Conservation (phyloP, 176 grass and related monocot species). For the Cymbopogon citratus region DNA sequence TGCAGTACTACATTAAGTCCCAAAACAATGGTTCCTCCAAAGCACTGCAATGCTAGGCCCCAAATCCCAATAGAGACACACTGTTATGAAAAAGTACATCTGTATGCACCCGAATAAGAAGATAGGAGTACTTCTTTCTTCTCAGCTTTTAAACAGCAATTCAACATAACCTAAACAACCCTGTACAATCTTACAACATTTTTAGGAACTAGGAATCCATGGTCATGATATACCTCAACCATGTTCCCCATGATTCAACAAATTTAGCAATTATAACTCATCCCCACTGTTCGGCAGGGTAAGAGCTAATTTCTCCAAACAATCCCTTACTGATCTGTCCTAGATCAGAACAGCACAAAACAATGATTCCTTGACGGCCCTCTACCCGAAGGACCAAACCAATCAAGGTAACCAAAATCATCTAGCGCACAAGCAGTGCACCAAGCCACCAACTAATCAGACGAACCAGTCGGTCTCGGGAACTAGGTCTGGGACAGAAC, state of each 20-base stretch:
- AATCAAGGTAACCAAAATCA: not conserved
- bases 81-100: not conserved
- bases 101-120: not conserved
- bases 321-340: not conserved
- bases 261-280: not conserved
- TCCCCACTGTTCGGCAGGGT: not conserved
- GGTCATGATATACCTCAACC: not conserved
- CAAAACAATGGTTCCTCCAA: not conserved
- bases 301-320: not conserved
- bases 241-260: not conserved
- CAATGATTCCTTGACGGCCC: not conserved
- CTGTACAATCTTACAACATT: not conserved
- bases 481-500: too few relatives aligned
- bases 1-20: not conserved
- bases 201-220: not conserved
- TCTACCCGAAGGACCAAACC: not conserved
- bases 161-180: not conserved
- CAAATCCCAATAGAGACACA: not conserved
- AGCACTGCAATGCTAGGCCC: not conserved
- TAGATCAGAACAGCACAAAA: not conserved
- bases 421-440: not conserved
- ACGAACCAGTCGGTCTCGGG: not conserved
- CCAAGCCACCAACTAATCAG: not conserved
- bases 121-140: not conserved
- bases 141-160: not conserved